Percentiles rank a stretch among this genome's conserved stretches.
phyloP scores from a whole-genome alignment of 1,139 yeast species.

The Zygoascus sp. region DNA sequence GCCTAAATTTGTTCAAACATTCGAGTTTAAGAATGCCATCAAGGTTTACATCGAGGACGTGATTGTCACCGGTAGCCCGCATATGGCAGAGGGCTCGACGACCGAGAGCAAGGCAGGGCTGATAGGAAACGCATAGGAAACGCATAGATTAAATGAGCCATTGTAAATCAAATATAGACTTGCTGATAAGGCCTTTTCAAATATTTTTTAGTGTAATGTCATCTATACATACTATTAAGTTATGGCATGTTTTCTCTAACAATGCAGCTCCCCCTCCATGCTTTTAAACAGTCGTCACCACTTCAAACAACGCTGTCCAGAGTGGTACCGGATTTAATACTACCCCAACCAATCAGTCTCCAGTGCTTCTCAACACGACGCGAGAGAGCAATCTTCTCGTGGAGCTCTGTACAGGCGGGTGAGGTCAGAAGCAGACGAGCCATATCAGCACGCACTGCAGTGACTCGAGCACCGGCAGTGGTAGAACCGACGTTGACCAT shows the following conservation, averaged over 20 bases:
- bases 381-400: slow-evolving; percentile 96
- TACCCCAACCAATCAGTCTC: slow-evolving; percentile 99
- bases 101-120: not conserved
- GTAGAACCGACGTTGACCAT: slow-evolving; percentile 99
- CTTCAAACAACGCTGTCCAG: slow-evolving; percentile 26
- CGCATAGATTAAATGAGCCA: too few relatives aligned
- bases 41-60: slow-evolving; percentile 1
- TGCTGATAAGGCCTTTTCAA: too few relatives aligned
- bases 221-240: slow-evolving; percentile 7
- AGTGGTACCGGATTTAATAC: slow-evolving; percentile 81
- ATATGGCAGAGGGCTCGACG: not conserved
- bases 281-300: not conserved
- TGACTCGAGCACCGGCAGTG: slow-evolving; percentile 98
- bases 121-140: not conserved
- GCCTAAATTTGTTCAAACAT: slow-evolving; percentile 58
- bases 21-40: slow-evolving; percentile 27
- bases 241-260: slow-evolving; percentile 2
- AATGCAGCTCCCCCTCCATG: slow-evolving; percentile 4
- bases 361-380: slow-evolving; percentile 99
- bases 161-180: too few relatives aligned
- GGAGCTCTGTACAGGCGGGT: slow-evolving; percentile 97
- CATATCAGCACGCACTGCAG: slow-evolving; percentile 98
- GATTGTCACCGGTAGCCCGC: not conserved
- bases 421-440: slow-evolving; percentile 95
- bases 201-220: too few relatives aligned